Base-by-base conservation (phyloP, 2,329 filamentous ascomycete genomes). In the Trichoderma sp. region DNA sequence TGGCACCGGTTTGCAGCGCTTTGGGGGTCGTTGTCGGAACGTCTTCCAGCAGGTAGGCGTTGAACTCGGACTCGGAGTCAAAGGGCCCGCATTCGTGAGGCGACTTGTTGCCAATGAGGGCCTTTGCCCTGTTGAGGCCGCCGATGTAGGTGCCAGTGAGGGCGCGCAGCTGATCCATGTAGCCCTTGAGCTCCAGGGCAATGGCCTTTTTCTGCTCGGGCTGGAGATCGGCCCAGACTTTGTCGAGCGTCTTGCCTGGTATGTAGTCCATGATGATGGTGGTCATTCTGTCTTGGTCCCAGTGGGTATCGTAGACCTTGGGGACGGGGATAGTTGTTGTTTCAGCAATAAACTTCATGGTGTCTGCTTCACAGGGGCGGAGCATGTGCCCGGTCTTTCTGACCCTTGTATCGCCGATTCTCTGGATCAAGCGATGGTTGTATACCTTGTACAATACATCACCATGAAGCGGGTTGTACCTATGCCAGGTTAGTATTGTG, bases 291-390 rank as follows among this genome's bases (percentile, higher is more conserved):
- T 35, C 34, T 13, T 58, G 34, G 10, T 42, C 12, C 54, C 22
- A 58, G 34, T n/a, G 12, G 34, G 74, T 61, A 5, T 68, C 70
- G 42, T 74, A 72, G 25, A 78, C 9, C 35, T 60, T 73, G 25
- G 74, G 75, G 1, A 78, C 61, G 8, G 76, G 76, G 35, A 78
- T 70, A 3, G 60, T 64, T 34, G 75, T 76, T 58, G 76, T 69
- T 54, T 54, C 35, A 42, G 74, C 71, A 63, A 77, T 66, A 58
- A 76, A 78, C 59, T 73, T 71, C 72, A 77, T 73, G 13, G 74
- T 75, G 60, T 76, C 75, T 5, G 35, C 13, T 10, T 58, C 54
- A 8, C 17, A 27, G 2, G 1, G 8, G n/a, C 54, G 34, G 34
- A 58, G 54, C 10, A 13, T 3, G 7, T 19, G 13, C 5, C 54